Evolutionary conservation across 139 green algal species (phyloP).

Genomic region (Coelastrella sp.): DNA sequence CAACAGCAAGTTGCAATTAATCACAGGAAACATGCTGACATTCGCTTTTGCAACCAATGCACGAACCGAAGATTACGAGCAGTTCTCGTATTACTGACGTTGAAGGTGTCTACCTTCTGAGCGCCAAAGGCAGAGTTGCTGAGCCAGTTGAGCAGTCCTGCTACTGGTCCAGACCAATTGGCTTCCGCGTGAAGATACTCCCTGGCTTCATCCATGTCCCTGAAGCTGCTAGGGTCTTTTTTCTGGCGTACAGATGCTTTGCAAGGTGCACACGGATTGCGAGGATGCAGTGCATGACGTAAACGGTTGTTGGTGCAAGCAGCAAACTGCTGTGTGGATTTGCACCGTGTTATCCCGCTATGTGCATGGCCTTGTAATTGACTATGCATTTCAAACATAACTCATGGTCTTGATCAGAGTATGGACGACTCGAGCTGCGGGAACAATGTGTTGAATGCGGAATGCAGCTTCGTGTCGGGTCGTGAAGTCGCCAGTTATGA

Average conservation of each 20-base stretch:
- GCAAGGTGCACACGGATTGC: neutral
- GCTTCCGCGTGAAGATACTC: neutral
- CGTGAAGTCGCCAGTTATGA: too few species aligned
- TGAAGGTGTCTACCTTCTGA: neutral
- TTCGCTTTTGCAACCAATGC: too few species aligned
- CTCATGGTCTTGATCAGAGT: too few species aligned
- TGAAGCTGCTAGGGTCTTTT: neutral
- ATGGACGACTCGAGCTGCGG: too few species aligned
- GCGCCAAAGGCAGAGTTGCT: slow-evolving; percentile 28
- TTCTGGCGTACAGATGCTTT: neutral
- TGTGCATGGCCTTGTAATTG: too few species aligned
- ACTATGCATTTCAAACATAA: too few species aligned
- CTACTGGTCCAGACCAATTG: neutral
- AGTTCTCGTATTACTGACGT: neutral
- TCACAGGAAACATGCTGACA: neutral
- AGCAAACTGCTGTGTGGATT: neutral
- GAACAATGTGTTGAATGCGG: too few species aligned
- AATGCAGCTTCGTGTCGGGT: too few species aligned
- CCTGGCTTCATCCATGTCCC: slow-evolving; percentile 25
- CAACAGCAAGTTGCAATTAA: neutral
- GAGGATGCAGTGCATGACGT: neutral
- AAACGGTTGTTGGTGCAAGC: neutral
- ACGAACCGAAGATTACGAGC: too few species aligned
- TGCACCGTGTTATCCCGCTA: too few species aligned
- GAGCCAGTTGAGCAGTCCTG: slow-evolving; percentile 24